Evolutionary conservation across 2,329 filamentous ascomycete species (phyloP).

Genomic region (Eutypella sp.): DNA sequence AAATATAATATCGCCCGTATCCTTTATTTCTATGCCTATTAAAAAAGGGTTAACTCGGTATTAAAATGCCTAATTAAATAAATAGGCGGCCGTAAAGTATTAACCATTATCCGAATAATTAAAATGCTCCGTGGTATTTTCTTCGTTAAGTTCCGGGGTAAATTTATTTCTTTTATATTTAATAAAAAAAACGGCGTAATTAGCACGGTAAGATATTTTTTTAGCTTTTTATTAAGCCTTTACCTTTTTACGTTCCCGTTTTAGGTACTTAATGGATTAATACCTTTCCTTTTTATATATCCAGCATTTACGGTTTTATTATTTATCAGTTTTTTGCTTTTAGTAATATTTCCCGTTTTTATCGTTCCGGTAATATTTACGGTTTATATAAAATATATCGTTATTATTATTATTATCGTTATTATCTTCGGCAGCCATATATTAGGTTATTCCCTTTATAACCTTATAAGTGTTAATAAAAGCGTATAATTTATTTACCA

Average conservation of each 20-base stretch:
- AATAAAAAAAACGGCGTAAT: no score
- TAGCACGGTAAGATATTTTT: no score
- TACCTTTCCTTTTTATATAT: slow-evolving; percentile 2
- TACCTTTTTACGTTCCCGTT: neutral
- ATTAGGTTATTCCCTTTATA: neutral
- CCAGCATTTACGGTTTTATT: neutral
- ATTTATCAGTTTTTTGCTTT: neutral
- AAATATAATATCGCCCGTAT: no score
- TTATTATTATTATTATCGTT: neutral
- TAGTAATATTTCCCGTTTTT: neutral
- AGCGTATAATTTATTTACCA: slow-evolving; percentile 1
- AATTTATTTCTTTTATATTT: neutral
- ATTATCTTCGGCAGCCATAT: neutral
- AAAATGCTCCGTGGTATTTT: neutral
- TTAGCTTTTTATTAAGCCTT: no score
- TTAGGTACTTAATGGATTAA: slow-evolving; percentile 1
- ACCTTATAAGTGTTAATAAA: slow-evolving; percentile 1
- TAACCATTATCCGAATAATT: neutral
- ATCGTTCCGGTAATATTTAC: slow-evolving; percentile 2
- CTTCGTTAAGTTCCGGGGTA: neutral
- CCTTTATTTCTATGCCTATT: neutral
- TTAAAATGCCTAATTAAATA: neutral
- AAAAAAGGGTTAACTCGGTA: neutral
- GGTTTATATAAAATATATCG: neutral
- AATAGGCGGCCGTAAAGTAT: neutral